These are phyloP conservation scores for Lenwebbia sp. DNA, from an alignment of 345 rosid species.

Conservation along the genomic window DNA sequence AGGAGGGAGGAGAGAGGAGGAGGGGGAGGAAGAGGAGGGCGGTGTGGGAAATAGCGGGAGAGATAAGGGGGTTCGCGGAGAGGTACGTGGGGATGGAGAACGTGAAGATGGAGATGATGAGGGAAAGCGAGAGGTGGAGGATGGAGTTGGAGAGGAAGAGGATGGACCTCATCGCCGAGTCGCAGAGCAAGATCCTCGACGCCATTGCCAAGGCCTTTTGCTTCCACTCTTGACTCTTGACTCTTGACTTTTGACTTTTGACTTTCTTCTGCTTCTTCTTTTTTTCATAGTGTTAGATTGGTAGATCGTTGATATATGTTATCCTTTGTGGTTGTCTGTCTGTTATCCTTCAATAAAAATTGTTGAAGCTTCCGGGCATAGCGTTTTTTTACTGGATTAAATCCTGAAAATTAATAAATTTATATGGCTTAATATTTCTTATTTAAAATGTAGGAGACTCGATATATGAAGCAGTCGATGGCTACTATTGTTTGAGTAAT, in stretches of 20 bases:
- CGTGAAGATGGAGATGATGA: constrained; percentile 58
- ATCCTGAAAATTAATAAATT: too few species aligned
- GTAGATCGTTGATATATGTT: too few species aligned
- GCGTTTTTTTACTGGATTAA: too few species aligned
- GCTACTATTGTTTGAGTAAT: too few species aligned
- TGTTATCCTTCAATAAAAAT: too few species aligned
- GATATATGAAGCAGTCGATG: too few species aligned
- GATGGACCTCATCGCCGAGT: constrained; percentile 36
- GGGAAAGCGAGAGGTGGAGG: constrained; percentile 43
- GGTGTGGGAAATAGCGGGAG: constrained; percentile 34
- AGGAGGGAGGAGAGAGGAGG: background rate
- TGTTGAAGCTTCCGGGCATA: too few species aligned
- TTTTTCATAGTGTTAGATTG: too few species aligned
- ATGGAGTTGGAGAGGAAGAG: constrained; percentile 65
- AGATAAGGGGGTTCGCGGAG: constrained; percentile 49
- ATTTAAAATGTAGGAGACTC: too few species aligned
- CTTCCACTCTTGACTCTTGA: background rate
- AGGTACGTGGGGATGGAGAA: constrained; percentile 47
- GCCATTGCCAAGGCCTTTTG: constrained; percentile 25
- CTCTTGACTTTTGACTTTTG: background rate
- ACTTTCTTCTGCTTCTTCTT: too few species aligned
- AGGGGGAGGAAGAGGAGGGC: constrained; percentile 9
- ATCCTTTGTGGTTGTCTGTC: too few species aligned
- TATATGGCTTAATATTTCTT: too few species aligned
- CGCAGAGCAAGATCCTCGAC: constrained; percentile 47